These are phyloP conservation scores for Limonomyces culmigenus DNA, from an alignment of 1,284 basidiomycete species.

Conservation along the genomic window DNA sequence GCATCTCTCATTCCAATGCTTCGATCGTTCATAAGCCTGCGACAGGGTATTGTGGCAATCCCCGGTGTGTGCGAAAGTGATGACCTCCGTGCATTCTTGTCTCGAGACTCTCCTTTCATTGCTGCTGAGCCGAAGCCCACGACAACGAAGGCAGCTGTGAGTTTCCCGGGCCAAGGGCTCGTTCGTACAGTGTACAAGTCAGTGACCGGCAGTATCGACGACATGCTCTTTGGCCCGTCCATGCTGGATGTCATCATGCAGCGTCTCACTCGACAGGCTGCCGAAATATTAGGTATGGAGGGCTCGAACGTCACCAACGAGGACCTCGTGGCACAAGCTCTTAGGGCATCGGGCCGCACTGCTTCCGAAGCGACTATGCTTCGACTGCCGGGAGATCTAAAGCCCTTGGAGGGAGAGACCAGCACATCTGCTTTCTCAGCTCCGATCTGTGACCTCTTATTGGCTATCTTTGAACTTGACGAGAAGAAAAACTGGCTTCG, in stretches of 20 bases:
- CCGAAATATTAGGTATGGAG: constrained; percentile 71
- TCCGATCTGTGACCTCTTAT: constrained; percentile 85
- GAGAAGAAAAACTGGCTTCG: constrained; percentile 93
- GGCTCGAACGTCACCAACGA: constrained; percentile 53
- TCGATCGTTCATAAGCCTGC: constrained; percentile 1
- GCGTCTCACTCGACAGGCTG: constrained; percentile 73
- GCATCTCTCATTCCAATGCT: not conserved
- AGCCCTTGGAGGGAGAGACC: constrained; percentile 70
- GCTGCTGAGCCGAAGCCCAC: constrained; percentile 26
- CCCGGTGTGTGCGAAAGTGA: constrained; percentile 68
- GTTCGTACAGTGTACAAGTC: constrained; percentile 78
- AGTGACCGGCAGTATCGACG: constrained; percentile 82
- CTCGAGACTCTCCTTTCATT: constrained; percentile 67
- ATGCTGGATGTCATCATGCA: constrained; percentile 91
- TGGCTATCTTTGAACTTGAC: constrained; percentile 88
- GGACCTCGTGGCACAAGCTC: constrained; percentile 63
- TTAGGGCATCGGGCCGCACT: constrained; percentile 48
- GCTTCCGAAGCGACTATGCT: constrained; percentile 49
- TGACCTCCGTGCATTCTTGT: constrained; percentile 77
- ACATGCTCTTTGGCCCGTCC: constrained; percentile 82
- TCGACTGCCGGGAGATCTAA: constrained; percentile 56
- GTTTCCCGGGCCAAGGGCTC: constrained; percentile 52
- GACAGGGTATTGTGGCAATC: constrained; percentile 56
- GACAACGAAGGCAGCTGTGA: constrained; percentile 2
- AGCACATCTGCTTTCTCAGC: constrained; percentile 78